Evolutionary conservation across 2,329 filamentous ascomycete species (phyloP).

Genomic region (Thermoascus crustaceus): DNA sequence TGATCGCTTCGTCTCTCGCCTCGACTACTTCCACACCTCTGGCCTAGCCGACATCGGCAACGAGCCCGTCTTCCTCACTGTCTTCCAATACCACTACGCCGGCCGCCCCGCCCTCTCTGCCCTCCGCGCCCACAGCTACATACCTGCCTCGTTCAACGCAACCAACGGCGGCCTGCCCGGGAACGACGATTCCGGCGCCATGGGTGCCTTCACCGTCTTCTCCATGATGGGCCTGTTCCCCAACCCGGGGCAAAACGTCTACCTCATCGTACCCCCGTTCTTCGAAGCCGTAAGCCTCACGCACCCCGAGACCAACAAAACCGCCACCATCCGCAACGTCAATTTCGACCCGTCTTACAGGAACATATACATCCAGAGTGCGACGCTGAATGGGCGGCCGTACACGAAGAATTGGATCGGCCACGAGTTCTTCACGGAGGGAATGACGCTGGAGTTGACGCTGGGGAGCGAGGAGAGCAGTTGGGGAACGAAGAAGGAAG

Average conservation of each 20-base stretch:
- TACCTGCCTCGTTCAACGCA: conserved; percentile 52
- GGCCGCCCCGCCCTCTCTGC: conserved; percentile 48
- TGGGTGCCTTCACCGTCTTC: conserved; percentile 58
- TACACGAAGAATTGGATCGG: conserved; percentile 60
- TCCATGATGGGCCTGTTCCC: conserved; percentile 63
- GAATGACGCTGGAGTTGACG: conserved; percentile 54
- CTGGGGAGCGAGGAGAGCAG: conserved; percentile 54
- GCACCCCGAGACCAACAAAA: conserved; percentile 50
- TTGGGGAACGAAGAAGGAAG: conserved; percentile 54
- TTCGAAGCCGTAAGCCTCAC: conserved; percentile 52
- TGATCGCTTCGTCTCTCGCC: conserved; percentile 47
- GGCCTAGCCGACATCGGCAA: conserved; percentile 59
- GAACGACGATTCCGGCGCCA: conserved; percentile 61
- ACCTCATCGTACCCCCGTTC: conserved; percentile 59
- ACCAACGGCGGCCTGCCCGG: conserved; percentile 53
- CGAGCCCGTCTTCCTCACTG: conserved; percentile 53
- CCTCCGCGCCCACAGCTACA: conserved; percentile 52
- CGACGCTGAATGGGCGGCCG: conserved; percentile 50
- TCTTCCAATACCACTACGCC: conserved; percentile 62
- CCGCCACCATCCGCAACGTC: conserved; percentile 49
- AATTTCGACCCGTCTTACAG: conserved; percentile 52
- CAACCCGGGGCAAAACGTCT: conserved; percentile 58
- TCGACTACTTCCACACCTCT: conserved; percentile 56
- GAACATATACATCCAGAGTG: conserved; percentile 57
- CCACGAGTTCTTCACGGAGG: conserved; percentile 59